A percentile compares a stretch with the other conserved stretches of the same genome.
Evolutionary conservation across 1,284 basidiomycete species (phyloP).

Genomic region (Ustilago crameri): DNA sequence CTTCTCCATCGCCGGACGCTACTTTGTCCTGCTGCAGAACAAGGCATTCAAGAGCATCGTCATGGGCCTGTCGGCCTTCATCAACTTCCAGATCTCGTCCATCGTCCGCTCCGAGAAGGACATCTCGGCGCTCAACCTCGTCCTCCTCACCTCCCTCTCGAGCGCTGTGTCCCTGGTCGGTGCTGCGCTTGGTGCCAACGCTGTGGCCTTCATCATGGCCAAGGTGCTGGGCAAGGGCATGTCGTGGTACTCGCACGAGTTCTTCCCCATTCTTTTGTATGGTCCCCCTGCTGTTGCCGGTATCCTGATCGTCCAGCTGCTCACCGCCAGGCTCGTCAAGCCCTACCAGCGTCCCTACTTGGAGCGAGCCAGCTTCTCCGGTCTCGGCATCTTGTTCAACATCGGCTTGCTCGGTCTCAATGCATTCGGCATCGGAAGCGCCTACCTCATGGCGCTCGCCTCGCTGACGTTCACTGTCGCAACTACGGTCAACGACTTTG

Average conservation of each 20-base stretch:
- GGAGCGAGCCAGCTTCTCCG: slow-evolving; percentile 59
- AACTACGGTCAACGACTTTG: slow-evolving; percentile 61
- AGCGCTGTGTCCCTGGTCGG: slow-evolving; percentile 65
- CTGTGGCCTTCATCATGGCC: slow-evolving; percentile 79
- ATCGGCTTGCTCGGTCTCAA: slow-evolving; percentile 70
- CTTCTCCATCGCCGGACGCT: slow-evolving; percentile 69
- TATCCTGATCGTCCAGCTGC: slow-evolving; percentile 75
- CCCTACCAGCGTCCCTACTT: slow-evolving; percentile 57
- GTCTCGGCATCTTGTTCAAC: slow-evolving; percentile 53
- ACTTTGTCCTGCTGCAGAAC: slow-evolving; percentile 72
- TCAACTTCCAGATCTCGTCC: slow-evolving; percentile 65
- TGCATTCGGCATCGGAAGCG: slow-evolving; percentile 76
- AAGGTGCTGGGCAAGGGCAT: slow-evolving; percentile 74
- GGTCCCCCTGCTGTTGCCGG: slow-evolving; percentile 75
- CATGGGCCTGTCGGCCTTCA: slow-evolving; percentile 58
- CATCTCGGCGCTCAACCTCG: slow-evolving; percentile 48
- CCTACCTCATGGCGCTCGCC: slow-evolving; percentile 76
- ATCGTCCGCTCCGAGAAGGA: slow-evolving; percentile 66
- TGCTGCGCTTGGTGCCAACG: slow-evolving; percentile 76
- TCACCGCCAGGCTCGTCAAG: slow-evolving; percentile 74
- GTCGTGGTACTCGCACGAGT: slow-evolving; percentile 74
- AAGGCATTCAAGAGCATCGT: slow-evolving; percentile 64
- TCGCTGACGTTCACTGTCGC: slow-evolving; percentile 71
- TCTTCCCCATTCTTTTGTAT: slow-evolving; percentile 79
- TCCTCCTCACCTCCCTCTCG: slow-evolving; percentile 52